Evolutionary conservation across 2,329 filamentous ascomycete species (phyloP), one percentile per base, ranked within the genome.

Genomic region (Aspergillus uvarum): DNA sequence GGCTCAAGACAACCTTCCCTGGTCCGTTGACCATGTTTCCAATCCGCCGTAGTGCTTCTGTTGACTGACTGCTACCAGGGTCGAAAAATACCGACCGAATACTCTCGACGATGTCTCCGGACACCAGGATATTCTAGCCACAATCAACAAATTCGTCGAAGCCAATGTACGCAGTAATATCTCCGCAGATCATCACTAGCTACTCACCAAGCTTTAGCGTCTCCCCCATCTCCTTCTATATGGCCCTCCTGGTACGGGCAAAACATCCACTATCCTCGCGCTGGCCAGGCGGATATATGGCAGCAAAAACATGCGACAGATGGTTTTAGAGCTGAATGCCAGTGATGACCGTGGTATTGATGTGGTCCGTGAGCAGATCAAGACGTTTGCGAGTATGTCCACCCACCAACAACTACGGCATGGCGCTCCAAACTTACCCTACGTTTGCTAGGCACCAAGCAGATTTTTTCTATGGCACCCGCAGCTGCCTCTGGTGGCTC

Each of bases 261-360:
- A 99, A 81, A 99, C 95, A 0, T 98, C 94, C 5, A 99, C 95
- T 2, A 91, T 98, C 63, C 86, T 99, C 47, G 95, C 95, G 0
- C 88, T 99, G 47, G 93, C 95, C 35, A 87, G 95, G 56, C 87
- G 91, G 61, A 98, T 99, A 77, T 99, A 99, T 73, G 95, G 95
- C 56, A 79, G 82, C 60, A 89, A 91, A 65, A 97, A 98, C 76
- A 89, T 97, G 88, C 89, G 94, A 19, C 95, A 99, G 77, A 98
- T 99, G 92, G 95, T 99, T 19, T 85, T 99, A 35, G 95, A 99
- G 78, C 86, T 99, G 66, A 99, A 99, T 75, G 95, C 95, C 47
- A 96, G 92, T 52, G 95, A 99, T 74, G 95, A 99, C 76, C 86
- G 95, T 77, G 95, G 95, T 72, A 99, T 99, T 75, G 95, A 99